A percentile compares a stretch with the other conserved stretches of the same genome.
phyloP scores from a whole-genome alignment of 139 green algal species.

The Chlamydomonas eustigma region DNA sequence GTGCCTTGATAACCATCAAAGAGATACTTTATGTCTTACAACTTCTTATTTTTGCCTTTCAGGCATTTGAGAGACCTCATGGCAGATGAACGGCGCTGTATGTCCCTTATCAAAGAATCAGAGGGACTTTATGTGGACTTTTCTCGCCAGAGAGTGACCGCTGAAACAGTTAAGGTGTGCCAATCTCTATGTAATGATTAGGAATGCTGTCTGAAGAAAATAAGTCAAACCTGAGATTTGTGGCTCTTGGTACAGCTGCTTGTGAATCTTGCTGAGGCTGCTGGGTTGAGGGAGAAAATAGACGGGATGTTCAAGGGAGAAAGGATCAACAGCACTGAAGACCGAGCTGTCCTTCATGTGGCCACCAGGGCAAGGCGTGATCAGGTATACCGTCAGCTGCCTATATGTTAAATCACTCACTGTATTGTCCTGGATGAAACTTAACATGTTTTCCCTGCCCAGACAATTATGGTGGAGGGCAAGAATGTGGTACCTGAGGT shows the following conservation, averaged over 20 bases:
- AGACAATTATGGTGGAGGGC: slow-evolving; percentile 79
- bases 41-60: slow-evolving; percentile 2
- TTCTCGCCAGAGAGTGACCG: slow-evolving; percentile 81
- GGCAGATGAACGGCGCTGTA: slow-evolving; percentile 66
- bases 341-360: slow-evolving; percentile 93
- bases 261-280: slow-evolving; percentile 1
- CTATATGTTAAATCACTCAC: not conserved
- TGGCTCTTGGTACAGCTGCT: not conserved
- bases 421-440: not conserved
- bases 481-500: slow-evolving; percentile 95
- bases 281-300: slow-evolving; percentile 87
- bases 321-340: slow-evolving; percentile 92
- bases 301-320: slow-evolving; percentile 92
- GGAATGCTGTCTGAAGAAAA: not conserved
- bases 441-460: not conserved
- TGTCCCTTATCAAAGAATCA: slow-evolving; percentile 75
- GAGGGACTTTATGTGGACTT: slow-evolving; percentile 88
- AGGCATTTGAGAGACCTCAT: slow-evolving; percentile 88
- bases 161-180: slow-evolving; percentile 79
- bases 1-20: not conserved
- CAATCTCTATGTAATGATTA: not conserved
- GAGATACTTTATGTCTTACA: not conserved
- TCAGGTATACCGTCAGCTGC: slow-evolving; percentile 37
- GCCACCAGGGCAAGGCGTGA: slow-evolving; percentile 83
- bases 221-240: not conserved